Base-by-base conservation (phyloP, 495 filamentous ascomycete species). In the Podospora didyma region DNA sequence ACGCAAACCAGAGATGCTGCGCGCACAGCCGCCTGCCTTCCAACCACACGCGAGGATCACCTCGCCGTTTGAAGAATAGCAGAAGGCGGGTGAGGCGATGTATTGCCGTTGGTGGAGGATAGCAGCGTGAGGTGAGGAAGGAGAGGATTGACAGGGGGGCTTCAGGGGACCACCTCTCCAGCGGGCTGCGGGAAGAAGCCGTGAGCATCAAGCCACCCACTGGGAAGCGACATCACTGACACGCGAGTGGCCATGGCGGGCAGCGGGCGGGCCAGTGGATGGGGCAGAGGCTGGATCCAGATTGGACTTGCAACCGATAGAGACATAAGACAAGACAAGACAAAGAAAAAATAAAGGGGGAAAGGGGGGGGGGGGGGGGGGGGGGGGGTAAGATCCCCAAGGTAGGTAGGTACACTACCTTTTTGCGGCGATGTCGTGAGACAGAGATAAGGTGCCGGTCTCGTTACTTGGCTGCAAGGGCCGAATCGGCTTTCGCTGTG, bases 381-480 rank as follows among this genome's bases (percentile, higher is more conserved):
- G 26, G 26, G 26, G 39, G 39, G n/a, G 10, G 14, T 42, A 7
- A 14, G 39, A 17, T 42, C 39, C n/a, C 39, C 12, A 1, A 17
- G 4, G 12, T 37, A 37, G 16, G 34, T 16, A 2, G 39, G 39
- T 42, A 17, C 39, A 1, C 4, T 17, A 16, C 12, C 39, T 17
- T 14, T 12, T 45, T 53, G 51, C 28, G 37, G 51, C 52, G 41
- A 49, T 47, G 56, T 62, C 45, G 58, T 47, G 26, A 64, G 62
- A 59, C 50, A 14, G 14, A 70, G 63, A 68, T 66, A 68, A 64
- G 61, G 54, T n/a, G n/a, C n/a, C 50, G 37, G 52, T 23, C 21
- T 48, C 50, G 55, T 46, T 61, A 61, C 61, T 54, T 60, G 63
- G 67, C 56, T 66, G 61, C 39, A 49, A 53, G 37, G 49, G 44